Conservation (phyloP, 352 stramenopile genomes). For the Pythium dissotocum region DNA sequence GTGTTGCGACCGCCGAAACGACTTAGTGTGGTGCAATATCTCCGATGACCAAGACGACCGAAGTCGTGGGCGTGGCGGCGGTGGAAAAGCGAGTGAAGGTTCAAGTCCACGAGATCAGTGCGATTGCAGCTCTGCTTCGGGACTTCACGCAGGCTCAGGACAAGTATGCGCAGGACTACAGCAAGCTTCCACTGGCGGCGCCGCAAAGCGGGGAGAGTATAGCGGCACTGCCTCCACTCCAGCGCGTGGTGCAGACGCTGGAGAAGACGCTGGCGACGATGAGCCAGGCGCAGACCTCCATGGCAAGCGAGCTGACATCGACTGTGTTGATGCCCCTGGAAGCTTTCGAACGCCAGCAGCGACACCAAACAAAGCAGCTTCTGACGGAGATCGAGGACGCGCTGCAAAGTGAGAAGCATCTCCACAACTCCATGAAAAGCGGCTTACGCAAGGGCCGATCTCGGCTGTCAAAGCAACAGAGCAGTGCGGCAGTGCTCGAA, state of each 20-base stretch:
- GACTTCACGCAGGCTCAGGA: conserved; percentile 38
- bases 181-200: conserved; percentile 28
- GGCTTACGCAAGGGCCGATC: not conserved
- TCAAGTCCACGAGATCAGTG: conserved; percentile 34
- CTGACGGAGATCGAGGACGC: conserved; percentile 45
- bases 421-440: conserved; percentile 1
- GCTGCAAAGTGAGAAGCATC: conserved; percentile 39
- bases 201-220: conserved; percentile 8
- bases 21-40: not conserved
- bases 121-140: conserved; percentile 31
- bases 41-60: not conserved
- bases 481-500: not conserved
- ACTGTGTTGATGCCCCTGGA: conserved; percentile 37
- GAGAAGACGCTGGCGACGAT: conserved; percentile 31
- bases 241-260: conserved; percentile 29
- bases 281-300: conserved; percentile 19
- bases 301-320: conserved; percentile 34
- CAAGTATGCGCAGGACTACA: conserved; percentile 37
- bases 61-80: conserved; percentile 1
- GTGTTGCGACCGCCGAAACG: not conserved
- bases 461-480: not conserved
- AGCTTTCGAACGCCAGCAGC: conserved; percentile 38
- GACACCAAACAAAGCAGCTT: conserved; percentile 40
- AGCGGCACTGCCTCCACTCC: conserved; percentile 25
- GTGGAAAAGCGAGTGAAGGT: conserved; percentile 37